These are phyloP conservation scores for Chaetomium sp. DNA, from an alignment of 2,329 filamentous ascomycete genomes.

Conservation along the genomic window DNA sequence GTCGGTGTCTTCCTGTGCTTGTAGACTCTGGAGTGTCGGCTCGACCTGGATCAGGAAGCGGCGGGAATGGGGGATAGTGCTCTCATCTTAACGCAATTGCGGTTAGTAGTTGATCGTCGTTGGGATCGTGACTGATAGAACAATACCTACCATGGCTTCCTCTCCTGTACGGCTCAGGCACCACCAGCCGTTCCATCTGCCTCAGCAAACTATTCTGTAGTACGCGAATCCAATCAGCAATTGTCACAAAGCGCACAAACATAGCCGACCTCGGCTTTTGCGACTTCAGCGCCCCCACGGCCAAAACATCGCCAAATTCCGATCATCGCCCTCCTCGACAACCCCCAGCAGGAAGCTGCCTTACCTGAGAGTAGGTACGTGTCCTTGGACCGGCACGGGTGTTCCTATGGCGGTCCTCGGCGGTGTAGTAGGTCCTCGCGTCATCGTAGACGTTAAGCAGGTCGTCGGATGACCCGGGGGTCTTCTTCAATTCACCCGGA, in stretches of 20 bases:
- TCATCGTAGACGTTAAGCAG: constrained; percentile 45
- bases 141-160: constrained; percentile 48
- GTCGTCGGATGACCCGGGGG: constrained; percentile 39
- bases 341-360: neutral
- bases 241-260: neutral
- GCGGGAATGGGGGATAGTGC: constrained; percentile 56
- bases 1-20: constrained; percentile 86
- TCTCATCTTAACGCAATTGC: constrained; percentile 55
- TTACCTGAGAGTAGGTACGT: constrained; percentile 51
- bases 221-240: constrained; percentile 25
- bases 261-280: no score
- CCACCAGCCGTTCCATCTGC: constrained; percentile 46
- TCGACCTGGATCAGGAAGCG: constrained; percentile 86
- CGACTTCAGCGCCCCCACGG: no score
- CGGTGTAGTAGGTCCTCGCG: constrained; percentile 53
- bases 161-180: constrained; percentile 50
- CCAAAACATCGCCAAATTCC: no score
- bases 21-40: constrained; percentile 68
- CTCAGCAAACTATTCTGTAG: constrained; percentile 46
- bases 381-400: constrained; percentile 42
- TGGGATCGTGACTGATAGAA: neutral
- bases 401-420: constrained; percentile 47
- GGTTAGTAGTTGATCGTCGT: neutral
- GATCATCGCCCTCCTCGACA: neutral
- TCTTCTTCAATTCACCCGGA: constrained; percentile 2